Evolutionary conservation across 352 stramenopile species (phyloP).

Genomic region (Blastocystis sp.): DNA sequence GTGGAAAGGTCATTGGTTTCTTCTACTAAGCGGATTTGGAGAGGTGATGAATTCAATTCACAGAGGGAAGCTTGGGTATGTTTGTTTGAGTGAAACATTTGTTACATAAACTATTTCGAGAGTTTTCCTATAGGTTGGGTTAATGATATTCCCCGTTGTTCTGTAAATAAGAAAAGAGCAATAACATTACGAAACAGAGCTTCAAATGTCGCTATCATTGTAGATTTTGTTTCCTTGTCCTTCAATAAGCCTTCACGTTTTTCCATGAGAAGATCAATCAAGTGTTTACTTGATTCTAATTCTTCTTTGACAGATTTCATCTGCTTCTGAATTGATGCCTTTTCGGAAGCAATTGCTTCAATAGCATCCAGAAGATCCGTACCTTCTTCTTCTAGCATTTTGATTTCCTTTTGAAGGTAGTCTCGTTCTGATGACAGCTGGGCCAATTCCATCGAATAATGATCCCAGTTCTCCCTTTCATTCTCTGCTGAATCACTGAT

Average conservation of each 20-base stretch:
- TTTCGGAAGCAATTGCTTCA: neutral
- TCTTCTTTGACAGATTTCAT: neutral
- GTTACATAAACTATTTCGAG: neutral
- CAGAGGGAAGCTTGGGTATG: neutral
- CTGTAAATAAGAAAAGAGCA: neutral
- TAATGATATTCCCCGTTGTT: neutral
- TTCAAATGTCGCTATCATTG: neutral
- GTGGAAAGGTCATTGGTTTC: conserved; percentile 99
- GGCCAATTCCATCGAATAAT: no score
- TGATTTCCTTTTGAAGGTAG: neutral
- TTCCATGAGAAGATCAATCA: conserved; percentile 25
- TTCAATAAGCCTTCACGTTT: conserved; percentile 21
- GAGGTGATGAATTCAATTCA: neutral
- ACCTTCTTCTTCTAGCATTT: neutral
- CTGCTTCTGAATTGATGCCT: neutral
- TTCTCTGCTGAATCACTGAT: no score
- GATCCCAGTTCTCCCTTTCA: no score
- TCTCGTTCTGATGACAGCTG: neutral
- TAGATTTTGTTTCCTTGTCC: neutral
- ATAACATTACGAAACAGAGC: neutral
- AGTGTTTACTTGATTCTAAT: conserved; percentile 34
- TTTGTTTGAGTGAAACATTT: neutral
- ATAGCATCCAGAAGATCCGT: conserved; percentile 18
- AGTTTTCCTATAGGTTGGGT: neutral
- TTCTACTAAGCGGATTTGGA: conserved; percentile 89